Base-by-base conservation (phyloP, 805 yeast species). In the Candida morakotiae region DNA sequence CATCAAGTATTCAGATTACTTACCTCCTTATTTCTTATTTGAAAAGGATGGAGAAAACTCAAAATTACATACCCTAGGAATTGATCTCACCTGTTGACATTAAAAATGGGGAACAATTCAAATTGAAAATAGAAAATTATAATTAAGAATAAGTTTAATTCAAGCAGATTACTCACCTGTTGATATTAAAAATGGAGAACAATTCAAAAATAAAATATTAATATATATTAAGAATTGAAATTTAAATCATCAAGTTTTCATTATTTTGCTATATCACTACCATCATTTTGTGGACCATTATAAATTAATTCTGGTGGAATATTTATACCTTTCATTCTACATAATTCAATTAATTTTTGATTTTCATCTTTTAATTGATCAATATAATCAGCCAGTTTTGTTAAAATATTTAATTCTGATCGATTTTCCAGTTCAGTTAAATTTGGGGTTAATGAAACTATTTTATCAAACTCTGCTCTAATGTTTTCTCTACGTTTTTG, bases 401-500 rank as follows among this genome's bases (percentile, higher is more conserved):
- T 71, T 40, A 88, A 70, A 9, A 89, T 85, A 13, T 79, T 69
- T 23, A 86, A 71, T 51, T 89, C 98, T 1, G 95, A 83, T 29
- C 96, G 65, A 38, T 83, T 79, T 48, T 91, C 96, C 17, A 68
- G 64, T n/a, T 71, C 69, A 1, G 74, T 67, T 29, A 89, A 63
- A 7, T 75, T 79, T 0, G 97, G 97, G 1, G 93, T 87, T 7
- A 86, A 56, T 1, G 72, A 67, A 0, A 88, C 89, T 16, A 89
- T 67, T 38, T 73, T 74, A 49, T 85, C 94, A 52, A 87, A 89
- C 8, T 87, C 89, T 8, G 80, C 75, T 31, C 97, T 67, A 16
- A 91, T 87, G 28, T 89, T 87, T 46, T 81, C 87, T 43, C 98
- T 69, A 49, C 98, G 69, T 52, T 83, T 84, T 55, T 87, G 89